phyloP scores from a whole-genome alignment of 805 yeast genomes.

The Starmerella floricola region DNA sequence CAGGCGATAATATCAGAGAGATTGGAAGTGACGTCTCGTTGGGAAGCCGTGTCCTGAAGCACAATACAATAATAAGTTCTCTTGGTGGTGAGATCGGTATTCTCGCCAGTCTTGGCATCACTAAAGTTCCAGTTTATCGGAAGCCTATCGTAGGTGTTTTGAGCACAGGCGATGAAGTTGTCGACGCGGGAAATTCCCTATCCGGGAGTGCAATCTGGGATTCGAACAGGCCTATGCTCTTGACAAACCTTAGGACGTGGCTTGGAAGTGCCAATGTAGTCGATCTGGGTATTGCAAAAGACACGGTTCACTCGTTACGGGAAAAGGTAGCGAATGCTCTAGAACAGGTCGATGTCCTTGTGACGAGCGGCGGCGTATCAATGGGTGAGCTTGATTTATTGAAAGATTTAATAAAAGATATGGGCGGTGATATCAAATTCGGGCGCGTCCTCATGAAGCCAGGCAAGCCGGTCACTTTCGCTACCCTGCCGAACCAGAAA shows the following conservation, averaged over 20 bases:
- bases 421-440: constrained; percentile 38
- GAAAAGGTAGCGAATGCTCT: constrained; percentile 25
- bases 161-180: constrained; percentile 43
- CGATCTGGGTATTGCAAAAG: constrained; percentile 43
- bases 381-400: constrained; percentile 46
- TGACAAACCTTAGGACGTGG: constrained; percentile 28
- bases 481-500: constrained; percentile 30
- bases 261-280: constrained; percentile 30
- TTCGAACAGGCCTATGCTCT: constrained; percentile 39
- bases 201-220: constrained; percentile 39
- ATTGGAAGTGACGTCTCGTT: constrained; percentile 38
- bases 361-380: constrained; percentile 48
- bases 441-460: constrained; percentile 51
- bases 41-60: constrained; percentile 31
- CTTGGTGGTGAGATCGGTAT: constrained; percentile 42
- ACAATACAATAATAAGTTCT: constrained; percentile 31
- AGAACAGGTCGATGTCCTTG: constrained; percentile 32
- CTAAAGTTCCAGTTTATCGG: constrained; percentile 30
- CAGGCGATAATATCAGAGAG: constrained; percentile 38
- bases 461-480: constrained; percentile 49
- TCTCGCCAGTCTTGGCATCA: constrained; percentile 38
- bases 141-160: constrained; percentile 38
- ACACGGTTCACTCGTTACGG: constrained; percentile 28
- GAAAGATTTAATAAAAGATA: constrained; percentile 38
- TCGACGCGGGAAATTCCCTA: constrained; percentile 27